Percentiles rank a stretch among this genome's conserved stretches.
Conservation (phyloP, 1,284 basidiomycete genomes). For the Cutaneotrichosporon dermatis region DNA sequence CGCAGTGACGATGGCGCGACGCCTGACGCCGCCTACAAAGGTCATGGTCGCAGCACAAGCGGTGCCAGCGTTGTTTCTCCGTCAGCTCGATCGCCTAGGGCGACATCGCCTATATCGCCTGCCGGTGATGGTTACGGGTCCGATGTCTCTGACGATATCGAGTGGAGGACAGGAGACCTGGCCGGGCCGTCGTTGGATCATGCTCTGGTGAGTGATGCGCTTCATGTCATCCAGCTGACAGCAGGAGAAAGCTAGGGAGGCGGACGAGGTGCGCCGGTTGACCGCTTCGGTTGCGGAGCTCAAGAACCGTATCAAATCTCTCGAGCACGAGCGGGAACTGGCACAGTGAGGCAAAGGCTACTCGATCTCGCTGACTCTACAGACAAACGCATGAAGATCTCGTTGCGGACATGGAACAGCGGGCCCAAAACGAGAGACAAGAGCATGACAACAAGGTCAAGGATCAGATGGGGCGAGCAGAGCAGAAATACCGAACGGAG, state of each 20-base stretch:
- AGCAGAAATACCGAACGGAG: background rate
- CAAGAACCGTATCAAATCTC: background rate
- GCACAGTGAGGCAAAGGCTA: background rate
- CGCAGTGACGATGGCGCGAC: constrained; percentile 18
- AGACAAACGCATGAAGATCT: constrained; percentile 3
- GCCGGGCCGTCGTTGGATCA: background rate
- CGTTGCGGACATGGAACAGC: background rate
- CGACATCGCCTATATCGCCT: background rate
- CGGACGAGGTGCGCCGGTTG: background rate
- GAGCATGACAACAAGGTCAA: background rate
- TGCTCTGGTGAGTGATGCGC: background rate
- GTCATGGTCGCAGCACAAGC: background rate
- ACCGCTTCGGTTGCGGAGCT: constrained; percentile 4
- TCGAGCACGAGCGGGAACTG: constrained; percentile 1
- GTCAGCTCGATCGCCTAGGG: background rate
- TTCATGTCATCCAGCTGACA: constrained; percentile 1
- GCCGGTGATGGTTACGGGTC: background rate
- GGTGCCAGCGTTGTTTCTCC: background rate
- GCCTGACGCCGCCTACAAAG: background rate
- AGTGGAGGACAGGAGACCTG: background rate
- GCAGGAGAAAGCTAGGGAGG: constrained; percentile 11
- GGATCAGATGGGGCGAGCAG: background rate
- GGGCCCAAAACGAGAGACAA: background rate
- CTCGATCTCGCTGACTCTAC: background rate
- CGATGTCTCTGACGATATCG: background rate